These are phyloP conservation scores for Murraya paniculata DNA, from an alignment of 345 rosid genomes.

Conservation along the genomic window DNA sequence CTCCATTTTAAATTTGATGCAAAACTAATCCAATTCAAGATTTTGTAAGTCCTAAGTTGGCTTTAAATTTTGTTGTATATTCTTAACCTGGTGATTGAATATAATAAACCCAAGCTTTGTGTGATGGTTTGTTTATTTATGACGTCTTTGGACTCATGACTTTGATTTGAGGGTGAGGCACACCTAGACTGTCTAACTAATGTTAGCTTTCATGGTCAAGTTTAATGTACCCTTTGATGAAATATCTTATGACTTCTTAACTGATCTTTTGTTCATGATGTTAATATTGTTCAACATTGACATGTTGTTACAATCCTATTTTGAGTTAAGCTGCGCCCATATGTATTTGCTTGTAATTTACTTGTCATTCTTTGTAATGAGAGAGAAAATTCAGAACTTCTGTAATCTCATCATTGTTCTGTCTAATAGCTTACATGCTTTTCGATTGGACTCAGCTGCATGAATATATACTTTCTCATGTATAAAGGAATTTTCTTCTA, in stretches of 20 bases:
- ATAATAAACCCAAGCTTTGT: background rate
- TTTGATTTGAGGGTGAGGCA: background rate
- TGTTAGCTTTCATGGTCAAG: background rate
- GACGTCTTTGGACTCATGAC: background rate
- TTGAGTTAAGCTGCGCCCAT: background rate
- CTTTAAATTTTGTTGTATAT: background rate
- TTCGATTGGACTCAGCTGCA: background rate
- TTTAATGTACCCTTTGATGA: background rate
- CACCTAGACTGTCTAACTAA: background rate
- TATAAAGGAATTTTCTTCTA: background rate
- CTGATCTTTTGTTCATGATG: background rate
- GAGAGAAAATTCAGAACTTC: background rate
- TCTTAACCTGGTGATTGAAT: background rate
- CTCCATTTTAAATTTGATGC: slow-evolving; percentile 13
- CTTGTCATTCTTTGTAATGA: background rate
- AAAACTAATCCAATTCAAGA: background rate
- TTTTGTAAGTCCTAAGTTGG: background rate
- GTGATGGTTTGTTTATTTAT: background rate
- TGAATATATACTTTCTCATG: background rate
- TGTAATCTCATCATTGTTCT: background rate
- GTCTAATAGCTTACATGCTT: background rate
- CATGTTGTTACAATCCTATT: background rate
- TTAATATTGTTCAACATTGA: background rate
- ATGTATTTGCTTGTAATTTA: background rate
- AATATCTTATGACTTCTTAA: background rate